phyloP scores from a whole-genome alignment of 306 rosid species.

The Malus orientalis region DNA sequence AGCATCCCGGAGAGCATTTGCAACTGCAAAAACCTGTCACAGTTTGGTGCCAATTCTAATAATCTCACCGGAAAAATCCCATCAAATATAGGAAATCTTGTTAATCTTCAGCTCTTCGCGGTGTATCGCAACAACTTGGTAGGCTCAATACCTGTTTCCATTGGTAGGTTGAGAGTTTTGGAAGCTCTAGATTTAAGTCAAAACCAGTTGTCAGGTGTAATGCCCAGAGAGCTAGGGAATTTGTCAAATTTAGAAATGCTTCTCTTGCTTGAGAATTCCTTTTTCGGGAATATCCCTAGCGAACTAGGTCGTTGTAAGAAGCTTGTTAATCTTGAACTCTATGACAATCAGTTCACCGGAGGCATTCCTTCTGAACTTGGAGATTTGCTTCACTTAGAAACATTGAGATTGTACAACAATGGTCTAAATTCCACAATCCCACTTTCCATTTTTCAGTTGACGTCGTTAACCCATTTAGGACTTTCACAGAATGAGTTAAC shows the following conservation, averaged over 20 bases:
- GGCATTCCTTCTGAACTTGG: conserved; percentile 67
- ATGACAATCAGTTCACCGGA: conserved; percentile 42
- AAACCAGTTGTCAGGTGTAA: conserved; percentile 52
- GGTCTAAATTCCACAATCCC: conserved; percentile 62
- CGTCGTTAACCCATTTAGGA: conserved; percentile 49
- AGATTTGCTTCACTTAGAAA: conserved; percentile 40
- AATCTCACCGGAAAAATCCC: conserved; percentile 64
- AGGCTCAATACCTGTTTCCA: conserved; percentile 62
- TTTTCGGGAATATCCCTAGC: conserved; percentile 57
- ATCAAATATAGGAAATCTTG: conserved; percentile 44
- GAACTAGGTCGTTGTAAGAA: conserved; percentile 48
- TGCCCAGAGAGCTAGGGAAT: conserved; percentile 59
- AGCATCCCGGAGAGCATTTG: conserved; percentile 63
- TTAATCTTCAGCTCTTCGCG: conserved; percentile 28
- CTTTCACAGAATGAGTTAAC: conserved; percentile 54
- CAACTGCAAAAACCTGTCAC: conserved; percentile 55
- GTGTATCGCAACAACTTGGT: conserved; percentile 42
- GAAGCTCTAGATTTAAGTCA: conserved; percentile 51
- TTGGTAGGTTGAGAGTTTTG: conserved; percentile 45
- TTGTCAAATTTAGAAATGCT: conserved; percentile 41
- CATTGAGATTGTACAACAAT: conserved; percentile 38
- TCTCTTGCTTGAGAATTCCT: conserved; percentile 34
- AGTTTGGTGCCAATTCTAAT: conserved; percentile 33
- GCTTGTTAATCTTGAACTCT: conserved; percentile 45
- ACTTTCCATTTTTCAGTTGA: conserved; percentile 44